These are phyloP conservation scores for Colletotrichum sp. DNA, from an alignment of 2,329 filamentous ascomycete genomes.

Conservation along the genomic window DNA sequence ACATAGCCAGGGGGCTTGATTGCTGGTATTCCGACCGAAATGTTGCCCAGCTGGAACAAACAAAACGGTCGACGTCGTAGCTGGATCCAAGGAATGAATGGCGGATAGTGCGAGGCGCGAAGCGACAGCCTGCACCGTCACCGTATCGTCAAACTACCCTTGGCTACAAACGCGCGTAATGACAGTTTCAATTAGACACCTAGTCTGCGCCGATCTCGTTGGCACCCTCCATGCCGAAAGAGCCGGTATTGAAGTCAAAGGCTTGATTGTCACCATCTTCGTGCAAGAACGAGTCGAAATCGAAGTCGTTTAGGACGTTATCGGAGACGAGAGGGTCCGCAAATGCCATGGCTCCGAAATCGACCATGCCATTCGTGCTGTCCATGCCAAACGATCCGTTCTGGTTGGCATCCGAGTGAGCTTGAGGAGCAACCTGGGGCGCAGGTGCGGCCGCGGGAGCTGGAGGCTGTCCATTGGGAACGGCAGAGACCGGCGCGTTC, in stretches of 20 bases:
- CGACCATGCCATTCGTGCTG: conserved; percentile 48
- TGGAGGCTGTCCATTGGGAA: conserved; percentile 49
- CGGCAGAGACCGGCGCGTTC: conserved; percentile 39
- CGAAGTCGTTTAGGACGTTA: conserved; percentile 70
- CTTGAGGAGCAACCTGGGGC: conserved; percentile 48
- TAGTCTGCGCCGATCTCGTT: conserved; percentile 65
- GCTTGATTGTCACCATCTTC: conserved; percentile 51
- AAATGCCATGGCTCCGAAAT: conserved; percentile 58
- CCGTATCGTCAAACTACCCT: background rate
- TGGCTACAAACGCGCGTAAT: background rate
- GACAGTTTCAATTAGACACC: conserved; percentile 1
- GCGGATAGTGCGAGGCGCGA: background rate
- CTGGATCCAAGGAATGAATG: background rate
- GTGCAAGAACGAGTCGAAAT: conserved; percentile 72
- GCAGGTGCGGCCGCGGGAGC: conserved; percentile 47
- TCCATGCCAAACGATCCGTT: conserved; percentile 47
- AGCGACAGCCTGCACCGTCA: background rate
- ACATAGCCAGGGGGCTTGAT: background rate
- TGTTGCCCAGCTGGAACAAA: background rate
- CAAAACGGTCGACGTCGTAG: background rate
- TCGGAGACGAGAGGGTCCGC: conserved; percentile 57
- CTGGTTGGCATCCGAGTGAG: conserved; percentile 54
- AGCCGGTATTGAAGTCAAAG: conserved; percentile 60
- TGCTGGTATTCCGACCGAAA: background rate
- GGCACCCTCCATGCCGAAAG: conserved; percentile 58